Base-by-base conservation (phyloP, 768 basidiomycete genomes). In the Mycena sanguinolenta region DNA sequence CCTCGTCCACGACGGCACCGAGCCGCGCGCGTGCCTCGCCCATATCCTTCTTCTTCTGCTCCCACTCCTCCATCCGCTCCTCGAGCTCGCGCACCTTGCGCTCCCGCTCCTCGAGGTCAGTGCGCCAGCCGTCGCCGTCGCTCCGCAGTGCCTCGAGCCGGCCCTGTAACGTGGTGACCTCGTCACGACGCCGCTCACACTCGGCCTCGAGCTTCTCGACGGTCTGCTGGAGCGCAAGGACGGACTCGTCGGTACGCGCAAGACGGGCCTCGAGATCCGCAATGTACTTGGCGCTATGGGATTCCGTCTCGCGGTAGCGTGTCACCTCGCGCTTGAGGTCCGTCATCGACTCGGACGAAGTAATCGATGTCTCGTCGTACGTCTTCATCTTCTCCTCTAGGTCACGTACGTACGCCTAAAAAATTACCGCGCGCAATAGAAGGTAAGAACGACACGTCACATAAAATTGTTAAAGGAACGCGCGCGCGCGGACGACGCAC, bases 331-430 rank as follows among this genome's bases (percentile, higher is more conserved):
- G 91, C 78, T 90, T 91, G 61, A 99, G 87, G 69, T 97, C 95
- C 28, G 86, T 86, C 77, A 98, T 85, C 4, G 93, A 93, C 78
- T 93, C 92, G 72, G 87, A 92, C 23, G 94, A 94, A 13, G 88
- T 86, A 42, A 93, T 79, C 19, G 91, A 91, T 2, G 89, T 89
- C 75, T 98, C 97, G 74, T 95, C 91, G 76, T 92, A 94, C 6
- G 86, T 81, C 82, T 93, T 95, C 77, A 99, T 90, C 82, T 94
- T 96, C 77, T 94, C 91, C 80, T 99, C 97, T 36, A 99, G 85
- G 78, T 99, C 97, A 32, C 90, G 93, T 52, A 99, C 91, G 79
- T 99, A 98, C 2, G 93, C 93, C 95, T 97, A 77, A 72, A n/a
- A 60, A n/a, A 23, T 17, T 63, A 38, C 39, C 39, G 39, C 14